Conservation (phyloP, 306 rosid genomes). For the Cucurbita maxima region DNA sequence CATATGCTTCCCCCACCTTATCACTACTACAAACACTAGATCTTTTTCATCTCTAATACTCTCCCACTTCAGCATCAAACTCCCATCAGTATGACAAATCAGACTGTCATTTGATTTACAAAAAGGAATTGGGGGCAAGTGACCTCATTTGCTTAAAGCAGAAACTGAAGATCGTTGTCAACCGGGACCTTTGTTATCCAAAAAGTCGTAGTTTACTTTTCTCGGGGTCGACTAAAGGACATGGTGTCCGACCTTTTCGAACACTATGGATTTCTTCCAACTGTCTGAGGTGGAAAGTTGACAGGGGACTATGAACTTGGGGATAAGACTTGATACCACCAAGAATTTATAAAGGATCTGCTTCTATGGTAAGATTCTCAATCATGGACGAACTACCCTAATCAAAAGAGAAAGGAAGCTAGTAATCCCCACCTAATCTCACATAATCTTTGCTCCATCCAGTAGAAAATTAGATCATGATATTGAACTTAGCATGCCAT, state of each 20-base stretch:
- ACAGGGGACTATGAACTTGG: neutral
- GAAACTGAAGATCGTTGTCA: neutral
- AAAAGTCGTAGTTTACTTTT: neutral
- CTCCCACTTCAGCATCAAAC: neutral
- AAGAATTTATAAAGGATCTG: neutral
- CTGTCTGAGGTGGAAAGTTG: slow-evolving; percentile 2
- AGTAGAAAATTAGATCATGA: neutral
- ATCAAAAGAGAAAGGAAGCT: neutral
- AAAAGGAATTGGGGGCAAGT: neutral
- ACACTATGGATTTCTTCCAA: neutral
- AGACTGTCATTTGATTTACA: neutral
- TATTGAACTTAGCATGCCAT: neutral
- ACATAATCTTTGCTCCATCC: neutral
- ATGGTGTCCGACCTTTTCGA: neutral
- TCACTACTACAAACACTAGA: neutral
- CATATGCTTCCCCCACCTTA: neutral
- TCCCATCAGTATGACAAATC: neutral
- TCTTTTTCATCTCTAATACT: neutral
- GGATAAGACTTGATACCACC: slow-evolving; percentile 1
- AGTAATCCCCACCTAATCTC: neutral
- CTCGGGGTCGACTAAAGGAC: neutral
- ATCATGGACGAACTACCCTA: neutral
- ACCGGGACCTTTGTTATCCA: neutral
- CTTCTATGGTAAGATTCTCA: neutral
- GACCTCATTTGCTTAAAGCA: neutral